These are phyloP conservation scores for Eimeria nieschulzi DNA, from an alignment of 169 alveolate species.

Conservation along the genomic window DNA sequence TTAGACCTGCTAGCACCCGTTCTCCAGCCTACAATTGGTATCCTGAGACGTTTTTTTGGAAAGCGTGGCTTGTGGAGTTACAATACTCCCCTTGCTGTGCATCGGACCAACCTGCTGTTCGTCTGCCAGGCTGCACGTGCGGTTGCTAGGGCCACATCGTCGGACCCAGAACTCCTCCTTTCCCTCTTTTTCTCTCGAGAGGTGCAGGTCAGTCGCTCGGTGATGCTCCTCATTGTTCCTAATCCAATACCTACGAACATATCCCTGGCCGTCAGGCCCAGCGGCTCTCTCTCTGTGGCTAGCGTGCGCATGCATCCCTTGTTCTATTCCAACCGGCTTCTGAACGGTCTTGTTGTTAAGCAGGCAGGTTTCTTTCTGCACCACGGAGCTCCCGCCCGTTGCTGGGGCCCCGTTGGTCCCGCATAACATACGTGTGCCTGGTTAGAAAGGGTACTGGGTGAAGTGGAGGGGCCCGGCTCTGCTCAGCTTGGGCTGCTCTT, in stretches of 20 bases:
- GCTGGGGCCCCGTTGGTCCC: too few species aligned
- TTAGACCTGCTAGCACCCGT: slow-evolving; percentile 29
- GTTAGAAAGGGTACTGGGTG: too few species aligned
- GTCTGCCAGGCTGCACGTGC: slow-evolving; percentile 25
- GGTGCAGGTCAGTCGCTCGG: not conserved
- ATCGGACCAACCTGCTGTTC: not conserved
- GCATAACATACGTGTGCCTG: not conserved
- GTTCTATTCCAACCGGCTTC: not conserved
- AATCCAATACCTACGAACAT: not conserved
- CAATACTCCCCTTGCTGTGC: not conserved
- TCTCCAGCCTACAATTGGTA: slow-evolving; percentile 30
- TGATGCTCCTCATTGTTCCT: not conserved
- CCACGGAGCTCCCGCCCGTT: not conserved
- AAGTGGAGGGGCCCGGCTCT: not conserved
- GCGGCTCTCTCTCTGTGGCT: slow-evolving; percentile 11
- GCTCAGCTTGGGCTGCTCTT: not conserved
- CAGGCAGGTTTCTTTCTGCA: not conserved
- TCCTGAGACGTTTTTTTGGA: slow-evolving; percentile 13
- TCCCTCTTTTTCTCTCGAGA: not conserved
- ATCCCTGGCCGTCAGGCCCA: not conserved
- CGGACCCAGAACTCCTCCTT: not conserved
- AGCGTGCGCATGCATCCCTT: slow-evolving; percentile 16
- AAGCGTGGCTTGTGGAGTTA: not conserved
- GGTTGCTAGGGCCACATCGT: slow-evolving; percentile 3
- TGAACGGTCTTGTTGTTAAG: not conserved